These are phyloP conservation scores for Malassezia slooffiae DNA, from an alignment of 1,284 basidiomycete species.

Conservation along the genomic window DNA sequence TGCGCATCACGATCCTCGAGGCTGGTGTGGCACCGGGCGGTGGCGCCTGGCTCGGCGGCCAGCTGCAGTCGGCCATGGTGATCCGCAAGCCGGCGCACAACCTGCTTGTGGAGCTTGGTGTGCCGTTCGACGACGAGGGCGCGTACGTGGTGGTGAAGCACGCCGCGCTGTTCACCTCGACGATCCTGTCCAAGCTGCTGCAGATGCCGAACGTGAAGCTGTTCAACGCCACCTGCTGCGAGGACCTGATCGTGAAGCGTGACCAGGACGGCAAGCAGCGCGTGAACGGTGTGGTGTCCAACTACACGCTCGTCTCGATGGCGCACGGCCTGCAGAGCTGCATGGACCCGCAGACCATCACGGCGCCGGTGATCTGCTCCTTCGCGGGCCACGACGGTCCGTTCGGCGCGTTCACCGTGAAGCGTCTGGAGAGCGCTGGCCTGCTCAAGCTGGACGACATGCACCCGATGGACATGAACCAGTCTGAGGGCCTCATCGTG, in stretches of 20 bases:
- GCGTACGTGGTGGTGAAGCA: slow-evolving; percentile 49
- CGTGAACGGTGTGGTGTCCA: slow-evolving; percentile 70
- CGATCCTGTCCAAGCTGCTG: slow-evolving; percentile 63
- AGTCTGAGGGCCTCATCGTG: slow-evolving; percentile 41
- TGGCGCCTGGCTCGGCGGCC: slow-evolving; percentile 52
- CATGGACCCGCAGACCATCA: slow-evolving; percentile 66
- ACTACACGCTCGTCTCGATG: slow-evolving; percentile 66
- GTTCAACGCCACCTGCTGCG: slow-evolving; percentile 48
- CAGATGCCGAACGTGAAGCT: slow-evolving; percentile 56
- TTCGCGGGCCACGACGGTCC: slow-evolving; percentile 66
- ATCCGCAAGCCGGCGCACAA: slow-evolving; percentile 67
- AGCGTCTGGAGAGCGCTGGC: slow-evolving; percentile 66
- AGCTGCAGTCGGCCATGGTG: slow-evolving; percentile 75
- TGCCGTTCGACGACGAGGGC: slow-evolving; percentile 72
- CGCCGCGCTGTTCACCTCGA: slow-evolving; percentile 58
- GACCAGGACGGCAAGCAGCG: slow-evolving; percentile 51
- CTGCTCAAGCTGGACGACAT: slow-evolving; percentile 69
- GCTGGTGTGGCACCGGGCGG: slow-evolving; percentile 67
- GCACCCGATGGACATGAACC: slow-evolving; percentile 50
- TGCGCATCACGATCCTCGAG: slow-evolving; percentile 70
- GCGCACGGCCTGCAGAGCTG: slow-evolving; percentile 60
- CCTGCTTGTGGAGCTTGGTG: slow-evolving; percentile 62
- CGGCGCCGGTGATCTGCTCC: slow-evolving; percentile 54
- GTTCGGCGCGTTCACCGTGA: slow-evolving; percentile 74
- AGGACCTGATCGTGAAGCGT: slow-evolving; percentile 44